Percentiles rank a stretch among this genome's conserved stretches.
Conservation (phyloP, 441 rosid genomes). For the Aleurites moluccanus region DNA sequence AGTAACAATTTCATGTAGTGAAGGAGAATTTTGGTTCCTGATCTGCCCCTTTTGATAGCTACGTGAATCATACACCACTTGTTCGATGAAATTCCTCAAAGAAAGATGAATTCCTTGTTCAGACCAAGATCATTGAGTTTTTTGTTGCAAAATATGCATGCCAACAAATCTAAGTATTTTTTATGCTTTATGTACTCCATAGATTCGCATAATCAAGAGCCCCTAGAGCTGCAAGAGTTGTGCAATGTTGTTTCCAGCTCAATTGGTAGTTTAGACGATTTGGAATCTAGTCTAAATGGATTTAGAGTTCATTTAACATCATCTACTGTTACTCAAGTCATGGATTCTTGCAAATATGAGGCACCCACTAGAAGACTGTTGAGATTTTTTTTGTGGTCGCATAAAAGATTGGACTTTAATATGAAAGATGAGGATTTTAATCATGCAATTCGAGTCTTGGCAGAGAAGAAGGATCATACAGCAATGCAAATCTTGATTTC, state of each 20-base stretch:
- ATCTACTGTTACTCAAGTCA: slow-evolving; percentile 41
- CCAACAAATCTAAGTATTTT: slow-evolving; percentile 15
- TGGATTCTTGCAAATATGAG: slow-evolving; percentile 52
- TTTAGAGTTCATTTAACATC: slow-evolving; percentile 40
- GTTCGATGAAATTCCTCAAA: slow-evolving; percentile 35
- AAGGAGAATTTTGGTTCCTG: not conserved
- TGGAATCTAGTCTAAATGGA: slow-evolving; percentile 51
- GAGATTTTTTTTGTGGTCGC: slow-evolving; percentile 81
- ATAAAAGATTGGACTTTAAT: slow-evolving; percentile 36
- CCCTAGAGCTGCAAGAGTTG: slow-evolving; percentile 42
- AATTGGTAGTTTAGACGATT: slow-evolving; percentile 71
- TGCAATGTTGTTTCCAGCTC: slow-evolving; percentile 53
- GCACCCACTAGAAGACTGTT: slow-evolving; percentile 67
- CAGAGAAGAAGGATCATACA: slow-evolving; percentile 65
- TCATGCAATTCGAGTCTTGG: slow-evolving; percentile 57
- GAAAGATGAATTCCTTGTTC: slow-evolving; percentile 21
- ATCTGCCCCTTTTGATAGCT: not conserved
- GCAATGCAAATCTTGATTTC: slow-evolving; percentile 64
- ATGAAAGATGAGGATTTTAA: slow-evolving; percentile 61
- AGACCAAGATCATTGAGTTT: slow-evolving; percentile 19
- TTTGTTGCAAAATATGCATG: slow-evolving; percentile 15
- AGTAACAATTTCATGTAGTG: not conserved
- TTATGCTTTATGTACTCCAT: slow-evolving; percentile 28
- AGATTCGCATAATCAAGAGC: slow-evolving; percentile 9
- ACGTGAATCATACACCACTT: slow-evolving; percentile 11